Evolutionary conservation across 2,329 filamentous ascomycete genomes (phyloP), one percentile per base, ranked within the genome.

Genomic region (Cladosporium sp.): DNA sequence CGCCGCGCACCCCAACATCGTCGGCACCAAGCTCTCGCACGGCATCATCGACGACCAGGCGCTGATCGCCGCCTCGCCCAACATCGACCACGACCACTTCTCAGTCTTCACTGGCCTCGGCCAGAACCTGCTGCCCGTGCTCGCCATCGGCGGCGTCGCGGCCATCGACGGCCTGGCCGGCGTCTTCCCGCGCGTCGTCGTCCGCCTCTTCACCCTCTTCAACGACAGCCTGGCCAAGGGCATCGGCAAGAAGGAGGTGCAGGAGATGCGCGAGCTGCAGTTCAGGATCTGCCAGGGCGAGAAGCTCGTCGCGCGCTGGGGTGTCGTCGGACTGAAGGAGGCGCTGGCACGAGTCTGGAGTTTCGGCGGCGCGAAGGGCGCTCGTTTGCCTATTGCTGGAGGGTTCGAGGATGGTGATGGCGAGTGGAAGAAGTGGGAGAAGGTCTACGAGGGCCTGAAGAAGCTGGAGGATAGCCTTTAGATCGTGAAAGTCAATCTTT

Each of bases 21-120:
- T 85, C 3, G 83, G 83, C 46, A 84, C 80, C 70, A 86, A 86
- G 70, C 78, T 86, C 59, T 85, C 82, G 0, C 83, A 86, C 65
- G 82, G 81, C 46, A 81, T 85, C 63, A 75, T 85, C 43, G 83
- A 81, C n/a, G 74, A 79, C 59, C 82, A 84, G 63, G 74, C 78
- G 4, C 78, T 84, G 64, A 77, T 85, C 54, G 80, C 79, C 3
- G 73, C 77, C 3, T 79, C 77, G 59, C 82, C 82, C 0, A 64
- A 72, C 44, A 83, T 86, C 62, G 78, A 85, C 66, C 75, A 80
- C 61, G 62, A 67, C 2, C 70, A 76, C 43, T 86, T 86, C 70
- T 76, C 74, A 58, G 77, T 81, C 31, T 86, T 80, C 70, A 83
- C 81, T 3, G 83, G 83, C 0, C 74, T 85, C 1, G 83, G 83